A percentile compares a stretch with the other conserved stretches of the same genome.
Evolutionary conservation across 495 filamentous ascomycete species (phyloP).

Genomic region (Pyrenula aspistea): DNA sequence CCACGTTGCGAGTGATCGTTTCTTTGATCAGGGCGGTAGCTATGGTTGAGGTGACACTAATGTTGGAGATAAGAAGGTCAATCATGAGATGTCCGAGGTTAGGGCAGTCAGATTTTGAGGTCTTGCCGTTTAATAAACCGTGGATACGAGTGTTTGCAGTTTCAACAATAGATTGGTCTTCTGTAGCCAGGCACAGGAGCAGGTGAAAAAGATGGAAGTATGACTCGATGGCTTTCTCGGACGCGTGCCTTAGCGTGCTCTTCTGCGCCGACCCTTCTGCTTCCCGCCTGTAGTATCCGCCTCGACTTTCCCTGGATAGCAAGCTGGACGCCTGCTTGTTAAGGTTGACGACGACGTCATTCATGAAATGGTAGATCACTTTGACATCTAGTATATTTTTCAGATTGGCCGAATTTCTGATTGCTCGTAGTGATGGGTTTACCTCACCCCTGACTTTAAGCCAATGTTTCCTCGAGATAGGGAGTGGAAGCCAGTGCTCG

Average conservation of each 20-base stretch:
- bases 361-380: constrained; percentile 40
- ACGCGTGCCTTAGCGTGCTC: constrained; percentile 32
- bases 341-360: constrained; percentile 35
- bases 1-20: constrained; percentile 36
- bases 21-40: constrained; percentile 32
- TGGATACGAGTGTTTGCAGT: constrained; percentile 14
- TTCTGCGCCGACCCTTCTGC: constrained; percentile 3
- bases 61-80: constrained; percentile 29
- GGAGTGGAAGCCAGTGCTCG: constrained; percentile 32
- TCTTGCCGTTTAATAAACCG: constrained; percentile 22
- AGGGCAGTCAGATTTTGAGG: constrained; percentile 27
- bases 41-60: constrained; percentile 25
- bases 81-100: constrained; percentile 38
- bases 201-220: constrained; percentile 44
- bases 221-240: constrained; percentile 38
- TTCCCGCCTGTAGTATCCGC: background rate
- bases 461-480: constrained; percentile 35
- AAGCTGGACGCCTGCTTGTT: constrained; percentile 15
- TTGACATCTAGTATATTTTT: constrained; percentile 6
- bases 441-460: constrained; percentile 15
- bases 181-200: constrained; percentile 25
- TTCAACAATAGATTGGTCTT: constrained; percentile 6
- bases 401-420: constrained; percentile 8
- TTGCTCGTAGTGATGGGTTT: constrained; percentile 4
- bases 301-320: background rate